Conservation (phyloP, 805 yeast genomes). For the Kuraishia ogatae region DNA sequence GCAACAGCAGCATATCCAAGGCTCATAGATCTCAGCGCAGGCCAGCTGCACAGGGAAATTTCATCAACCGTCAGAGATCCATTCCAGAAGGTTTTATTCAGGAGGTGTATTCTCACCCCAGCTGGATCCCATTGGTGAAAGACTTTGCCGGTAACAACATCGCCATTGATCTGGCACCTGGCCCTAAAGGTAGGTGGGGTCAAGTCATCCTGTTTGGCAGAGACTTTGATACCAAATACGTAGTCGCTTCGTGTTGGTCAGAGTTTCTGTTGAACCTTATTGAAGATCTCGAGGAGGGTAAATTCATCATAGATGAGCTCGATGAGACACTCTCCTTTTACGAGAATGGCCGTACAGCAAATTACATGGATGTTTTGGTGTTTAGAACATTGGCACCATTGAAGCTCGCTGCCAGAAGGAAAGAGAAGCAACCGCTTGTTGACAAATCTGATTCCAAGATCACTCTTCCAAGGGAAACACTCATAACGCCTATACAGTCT, state of each 20-base stretch:
- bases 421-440: conserved; percentile 4
- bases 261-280: conserved; percentile 78
- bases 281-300: conserved; percentile 80
- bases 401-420: conserved; percentile 7
- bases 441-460: conserved; percentile 4
- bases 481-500: conserved; percentile 20
- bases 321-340: conserved; percentile 43
- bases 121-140: conserved; percentile 87
- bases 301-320: conserved; percentile 61
- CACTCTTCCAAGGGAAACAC: conserved; percentile 22
- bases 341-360: conserved; percentile 34
- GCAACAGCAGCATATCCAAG: not conserved
- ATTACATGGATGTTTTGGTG: conserved; percentile 65
- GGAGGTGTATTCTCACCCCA: conserved; percentile 75
- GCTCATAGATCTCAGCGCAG: not conserved
- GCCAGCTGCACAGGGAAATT: conserved; percentile 18
- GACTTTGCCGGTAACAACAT: conserved; percentile 89
- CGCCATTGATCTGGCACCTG: conserved; percentile 84
- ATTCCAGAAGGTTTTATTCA: conserved; percentile 73
- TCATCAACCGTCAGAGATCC: conserved; percentile 47
- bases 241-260: conserved; percentile 82
- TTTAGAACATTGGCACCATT: conserved; percentile 40
- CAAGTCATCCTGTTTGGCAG: conserved; percentile 92
- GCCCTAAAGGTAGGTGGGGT: conserved; percentile 72
- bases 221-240: conserved; percentile 85